phyloP scores from a whole-genome alignment of 768 basidiomycete species.

The Lentinus tigrinus region DNA sequence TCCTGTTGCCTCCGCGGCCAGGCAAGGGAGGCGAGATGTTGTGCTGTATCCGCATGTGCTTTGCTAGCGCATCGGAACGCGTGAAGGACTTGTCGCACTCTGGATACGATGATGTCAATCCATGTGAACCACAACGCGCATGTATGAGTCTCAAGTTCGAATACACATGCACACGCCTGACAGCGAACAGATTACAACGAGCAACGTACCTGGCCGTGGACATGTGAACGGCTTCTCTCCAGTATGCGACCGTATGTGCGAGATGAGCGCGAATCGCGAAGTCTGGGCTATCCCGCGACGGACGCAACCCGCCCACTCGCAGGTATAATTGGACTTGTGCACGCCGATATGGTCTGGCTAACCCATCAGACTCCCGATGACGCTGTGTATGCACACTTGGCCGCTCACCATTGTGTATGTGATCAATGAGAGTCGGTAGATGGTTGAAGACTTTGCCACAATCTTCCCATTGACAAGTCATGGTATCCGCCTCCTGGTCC shows the following conservation, averaged over 20 bases:
- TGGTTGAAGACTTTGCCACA: conserved; percentile 75
- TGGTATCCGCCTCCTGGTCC: conserved; percentile 48
- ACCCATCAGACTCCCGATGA: background rate
- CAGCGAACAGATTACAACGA: background rate
- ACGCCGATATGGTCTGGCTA: conserved; percentile 74
- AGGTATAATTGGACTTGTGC: conserved; percentile 82
- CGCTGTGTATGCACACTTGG: conserved; percentile 21
- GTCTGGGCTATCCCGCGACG: conserved; percentile 83
- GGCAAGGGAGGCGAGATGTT: conserved; percentile 74
- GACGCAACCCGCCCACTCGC: conserved; percentile 84
- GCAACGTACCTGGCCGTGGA: conserved; percentile 62
- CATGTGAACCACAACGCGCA: no score
- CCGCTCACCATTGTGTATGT: conserved; percentile 71
- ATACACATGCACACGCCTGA: background rate
- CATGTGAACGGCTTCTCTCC: conserved; percentile 94
- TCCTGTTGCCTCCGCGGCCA: conserved; percentile 66
- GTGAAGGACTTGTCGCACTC: conserved; percentile 97
- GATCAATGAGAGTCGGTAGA: conserved; percentile 73
- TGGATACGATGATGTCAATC: conserved; percentile 27
- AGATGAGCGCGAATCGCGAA: conserved; percentile 85
- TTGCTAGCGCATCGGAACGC: conserved; percentile 89
- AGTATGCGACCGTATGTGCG: conserved; percentile 89
- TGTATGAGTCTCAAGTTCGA: no score
- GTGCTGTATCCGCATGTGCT: conserved; percentile 90
- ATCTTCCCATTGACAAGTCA: conserved; percentile 82